phyloP scores from a whole-genome alignment of 2,329 filamentous ascomycete species.

The Fusarium odoratissimum region DNA sequence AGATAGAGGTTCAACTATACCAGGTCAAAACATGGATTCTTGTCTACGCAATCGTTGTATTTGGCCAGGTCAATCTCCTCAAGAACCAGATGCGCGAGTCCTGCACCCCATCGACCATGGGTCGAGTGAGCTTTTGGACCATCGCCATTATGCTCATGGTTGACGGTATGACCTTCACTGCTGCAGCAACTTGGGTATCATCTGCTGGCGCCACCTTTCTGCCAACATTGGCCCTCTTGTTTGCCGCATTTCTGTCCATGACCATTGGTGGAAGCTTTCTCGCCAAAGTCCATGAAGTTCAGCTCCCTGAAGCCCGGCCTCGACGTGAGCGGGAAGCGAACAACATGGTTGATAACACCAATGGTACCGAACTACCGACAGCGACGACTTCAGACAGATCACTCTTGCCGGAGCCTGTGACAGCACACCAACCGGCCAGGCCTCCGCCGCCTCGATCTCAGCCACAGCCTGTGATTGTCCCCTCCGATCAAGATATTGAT shows the following conservation, averaged over 20 bases:
- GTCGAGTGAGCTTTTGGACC: slow-evolving; percentile 73
- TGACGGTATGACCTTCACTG: slow-evolving; percentile 69
- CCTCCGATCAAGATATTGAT: slow-evolving; percentile 72
- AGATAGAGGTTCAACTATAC: slow-evolving; percentile 68
- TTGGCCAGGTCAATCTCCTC: slow-evolving; percentile 70
- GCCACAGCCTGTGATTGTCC: slow-evolving; percentile 65
- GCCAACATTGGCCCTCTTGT: slow-evolving; percentile 65
- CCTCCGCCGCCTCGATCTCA: slow-evolving; percentile 30
- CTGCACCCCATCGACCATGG: slow-evolving; percentile 74
- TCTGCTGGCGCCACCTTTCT: slow-evolving; percentile 67
- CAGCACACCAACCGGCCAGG: slow-evolving; percentile 45
- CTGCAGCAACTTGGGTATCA: slow-evolving; percentile 66
- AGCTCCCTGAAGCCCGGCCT: slow-evolving; percentile 65
- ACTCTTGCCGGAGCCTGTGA: slow-evolving; percentile 57
- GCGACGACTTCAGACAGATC: slow-evolving; percentile 43
- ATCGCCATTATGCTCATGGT: slow-evolving; percentile 71
- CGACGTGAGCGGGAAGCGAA: slow-evolving; percentile 53
- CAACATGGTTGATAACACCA: slow-evolving; percentile 22
- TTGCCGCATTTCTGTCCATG: slow-evolving; percentile 65
- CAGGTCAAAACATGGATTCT: slow-evolving; percentile 70
- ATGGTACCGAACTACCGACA: slow-evolving; percentile 38
- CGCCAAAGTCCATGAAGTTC: slow-evolving; percentile 69
- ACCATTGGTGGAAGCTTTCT: slow-evolving; percentile 68
- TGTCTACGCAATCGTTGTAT: slow-evolving; percentile 65
- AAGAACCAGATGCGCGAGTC: slow-evolving; percentile 74